Evolutionary conservation across 176 grass and related monocot genomes (phyloP), one percentile per base, ranked within the genome.

Genomic region (Aegilops umbellulata): DNA sequence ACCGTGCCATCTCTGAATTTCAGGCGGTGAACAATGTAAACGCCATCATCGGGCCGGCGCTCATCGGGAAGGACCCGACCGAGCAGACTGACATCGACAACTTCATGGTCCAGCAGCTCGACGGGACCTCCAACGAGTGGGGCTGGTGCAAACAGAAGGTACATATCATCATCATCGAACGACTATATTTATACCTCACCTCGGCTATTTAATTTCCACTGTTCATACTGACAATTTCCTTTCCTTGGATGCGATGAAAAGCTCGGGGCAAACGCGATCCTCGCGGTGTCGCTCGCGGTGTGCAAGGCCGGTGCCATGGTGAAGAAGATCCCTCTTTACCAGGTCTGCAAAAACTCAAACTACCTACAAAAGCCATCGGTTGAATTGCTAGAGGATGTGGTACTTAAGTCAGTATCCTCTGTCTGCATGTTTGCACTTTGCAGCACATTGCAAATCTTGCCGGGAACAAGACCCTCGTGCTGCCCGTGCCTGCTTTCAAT

Each of bases 111-210:
- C 93, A 98, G 27, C 83, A 95, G 47, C 95, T 98, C 83, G 95
- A 98, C 83, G 95, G 93, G 82, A 98, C 93, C 69, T 92, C 90
- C 16, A 98, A 98, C 82, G 81, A 93, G 1, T 98, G 95, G 95
- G 95, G 93, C 27, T 98, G 95, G 93, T 95, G 95, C 86, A 98
- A 98, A 64, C 95, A 95, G 67, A 98, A 95, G 91, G 95, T 95
- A 74, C 0, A 16, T 19, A 19, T 0, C 9, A 9, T 17, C 47
- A 47, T 68, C 8, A 5, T 60, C 13, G 1, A 25, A 35, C 6
- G 34, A 32, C 31, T n/a, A n/a, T 32, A 5, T 47, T 23, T 60
- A 36, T 36, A 6, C 35, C 35, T 36, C 35, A 36, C 7, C 7
- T 36, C 4, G 35, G 7, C 35, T 36, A 36, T 32, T 32, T 32